Percentiles rank a stretch among this genome's conserved stretches.
Evolutionary conservation across 2,329 filamentous ascomycete genomes (phyloP).

Genomic region (Acephala macrosclerotiorum): DNA sequence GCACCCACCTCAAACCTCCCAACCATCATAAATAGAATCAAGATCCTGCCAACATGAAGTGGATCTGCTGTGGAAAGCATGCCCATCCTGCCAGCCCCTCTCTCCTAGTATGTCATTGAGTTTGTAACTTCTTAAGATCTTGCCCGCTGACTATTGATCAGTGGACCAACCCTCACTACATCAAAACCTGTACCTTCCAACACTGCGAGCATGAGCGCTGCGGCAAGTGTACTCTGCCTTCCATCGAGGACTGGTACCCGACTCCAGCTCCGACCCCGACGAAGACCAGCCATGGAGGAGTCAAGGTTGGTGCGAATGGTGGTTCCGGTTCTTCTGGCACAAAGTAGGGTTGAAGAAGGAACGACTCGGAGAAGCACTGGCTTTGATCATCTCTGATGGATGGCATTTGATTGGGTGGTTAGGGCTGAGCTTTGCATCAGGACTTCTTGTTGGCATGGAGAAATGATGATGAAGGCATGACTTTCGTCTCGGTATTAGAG

Average conservation of each 20-base stretch:
- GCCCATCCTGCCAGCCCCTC: neutral
- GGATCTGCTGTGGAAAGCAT: slow-evolving; percentile 2
- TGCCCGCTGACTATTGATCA: neutral
- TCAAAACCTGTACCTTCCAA: neutral
- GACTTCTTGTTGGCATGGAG: too few relatives aligned
- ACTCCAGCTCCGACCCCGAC: neutral
- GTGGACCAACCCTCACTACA: neutral
- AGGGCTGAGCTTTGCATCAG: too few relatives aligned
- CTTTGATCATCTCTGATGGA: too few relatives aligned
- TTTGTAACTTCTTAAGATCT: neutral
- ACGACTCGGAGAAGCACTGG: neutral
- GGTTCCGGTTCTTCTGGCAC: neutral
- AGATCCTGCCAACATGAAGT: neutral
- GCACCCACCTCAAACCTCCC: neutral
- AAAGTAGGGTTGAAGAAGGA: neutral
- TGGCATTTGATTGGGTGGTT: too few relatives aligned
- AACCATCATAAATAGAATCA: neutral
- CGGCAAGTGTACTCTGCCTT: neutral
- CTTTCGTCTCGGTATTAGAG: too few relatives aligned
- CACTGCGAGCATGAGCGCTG: slow-evolving; percentile 3
- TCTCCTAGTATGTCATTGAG: neutral
- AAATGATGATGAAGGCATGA: too few relatives aligned
- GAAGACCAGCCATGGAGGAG: neutral
- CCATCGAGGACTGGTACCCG: neutral
- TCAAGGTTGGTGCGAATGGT: neutral